phyloP scores from a whole-genome alignment of 2,329 filamentous ascomycete genomes.

The Paracoccidioides lutzii region DNA sequence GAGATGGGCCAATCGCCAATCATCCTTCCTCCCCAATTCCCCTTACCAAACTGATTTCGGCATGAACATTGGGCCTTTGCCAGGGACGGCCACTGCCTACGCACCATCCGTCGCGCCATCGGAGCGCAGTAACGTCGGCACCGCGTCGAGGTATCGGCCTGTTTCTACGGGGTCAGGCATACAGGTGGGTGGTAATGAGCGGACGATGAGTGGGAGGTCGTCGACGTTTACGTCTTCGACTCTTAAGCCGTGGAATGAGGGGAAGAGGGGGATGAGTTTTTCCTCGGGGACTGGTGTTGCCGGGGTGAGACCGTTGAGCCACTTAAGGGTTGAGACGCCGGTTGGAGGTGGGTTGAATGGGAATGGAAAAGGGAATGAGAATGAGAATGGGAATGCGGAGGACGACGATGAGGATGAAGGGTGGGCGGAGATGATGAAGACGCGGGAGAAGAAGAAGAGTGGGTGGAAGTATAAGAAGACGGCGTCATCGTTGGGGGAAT shows the following conservation, averaged over 20 bases:
- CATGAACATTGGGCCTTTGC: constrained; percentile 7
- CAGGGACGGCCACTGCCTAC: constrained; percentile 41
- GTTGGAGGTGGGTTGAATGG: background rate
- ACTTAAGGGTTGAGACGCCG: background rate
- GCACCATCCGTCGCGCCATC: constrained; percentile 87
- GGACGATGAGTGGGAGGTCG: constrained; percentile 10
- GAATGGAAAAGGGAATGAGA: constrained; percentile 3
- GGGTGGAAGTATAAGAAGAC: constrained; percentile 34
- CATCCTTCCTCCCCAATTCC: constrained; percentile 19
- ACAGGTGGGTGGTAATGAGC: no score
- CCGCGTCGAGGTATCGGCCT: constrained; percentile 80
- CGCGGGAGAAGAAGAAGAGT: constrained; percentile 37
- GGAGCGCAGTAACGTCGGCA: constrained; percentile 84
- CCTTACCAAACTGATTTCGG: no score
- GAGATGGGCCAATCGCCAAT: constrained; percentile 25
- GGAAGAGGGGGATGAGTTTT: constrained; percentile 20
- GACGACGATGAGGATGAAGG: constrained; percentile 39
- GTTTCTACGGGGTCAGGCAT: constrained; percentile 47
- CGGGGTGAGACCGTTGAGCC: background rate
- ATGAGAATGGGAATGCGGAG: constrained; percentile 11
- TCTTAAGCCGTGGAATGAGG: constrained; percentile 26
- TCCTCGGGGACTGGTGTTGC: no score
- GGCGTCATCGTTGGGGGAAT: constrained; percentile 23
- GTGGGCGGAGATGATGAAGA: constrained; percentile 40
- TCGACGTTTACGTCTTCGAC: constrained; percentile 24